These are phyloP conservation scores for Botryotinia narcissicola DNA, from an alignment of 2,329 filamentous ascomycete species.

Conservation along the genomic window DNA sequence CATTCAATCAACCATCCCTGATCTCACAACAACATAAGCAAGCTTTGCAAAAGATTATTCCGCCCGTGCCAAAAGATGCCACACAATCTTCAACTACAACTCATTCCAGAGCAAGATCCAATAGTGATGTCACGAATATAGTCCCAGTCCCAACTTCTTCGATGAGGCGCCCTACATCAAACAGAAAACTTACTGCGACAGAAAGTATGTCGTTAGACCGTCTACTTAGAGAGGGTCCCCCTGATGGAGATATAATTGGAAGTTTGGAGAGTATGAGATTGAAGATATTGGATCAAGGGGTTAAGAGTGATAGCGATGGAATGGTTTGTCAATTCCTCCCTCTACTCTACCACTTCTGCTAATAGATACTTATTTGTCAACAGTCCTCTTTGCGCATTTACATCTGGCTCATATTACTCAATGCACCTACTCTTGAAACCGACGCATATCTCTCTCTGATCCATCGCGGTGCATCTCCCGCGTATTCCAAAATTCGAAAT, in stretches of 20 bases:
- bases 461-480: constrained; percentile 88
- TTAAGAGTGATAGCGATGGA: constrained; percentile 75
- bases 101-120: constrained; percentile 61
- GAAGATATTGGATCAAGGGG: constrained; percentile 71
- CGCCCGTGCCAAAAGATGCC: constrained; percentile 18
- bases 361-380: constrained; percentile 23
- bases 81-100: constrained; percentile 27
- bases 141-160: constrained; percentile 42
- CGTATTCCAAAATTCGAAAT: constrained; percentile 96
- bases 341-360: constrained; percentile 11
- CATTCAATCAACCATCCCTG: constrained; percentile 50
- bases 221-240: constrained; percentile 77
- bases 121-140: constrained; percentile 64
- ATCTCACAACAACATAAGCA: constrained; percentile 62
- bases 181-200: constrained; percentile 48
- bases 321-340: constrained; percentile 56
- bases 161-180: constrained; percentile 46
- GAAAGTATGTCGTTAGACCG: constrained; percentile 66
- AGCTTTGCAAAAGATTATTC: constrained; percentile 39
- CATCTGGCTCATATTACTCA: constrained; percentile 90
- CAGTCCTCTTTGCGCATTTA: constrained; percentile 93
- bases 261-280: constrained; percentile 69
- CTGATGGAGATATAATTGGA: constrained; percentile 63
- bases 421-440: constrained; percentile 79
- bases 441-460: constrained; percentile 87